Evolutionary conservation across 176 grass and related monocot species (phyloP).

Genomic region (Rhipidocladum racemiflorum): DNA sequence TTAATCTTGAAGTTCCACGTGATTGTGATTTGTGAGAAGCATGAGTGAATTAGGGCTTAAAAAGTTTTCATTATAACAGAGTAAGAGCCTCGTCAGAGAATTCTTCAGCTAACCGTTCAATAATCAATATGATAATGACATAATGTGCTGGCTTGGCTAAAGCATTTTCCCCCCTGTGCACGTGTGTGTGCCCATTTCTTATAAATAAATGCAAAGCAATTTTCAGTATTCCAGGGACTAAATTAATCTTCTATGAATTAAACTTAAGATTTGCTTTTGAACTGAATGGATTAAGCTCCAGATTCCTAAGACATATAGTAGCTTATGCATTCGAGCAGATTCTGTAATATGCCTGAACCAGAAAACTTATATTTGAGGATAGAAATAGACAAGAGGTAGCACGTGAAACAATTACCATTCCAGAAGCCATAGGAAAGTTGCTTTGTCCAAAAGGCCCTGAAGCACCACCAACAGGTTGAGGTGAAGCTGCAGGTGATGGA

Average conservation of each 20-base stretch:
- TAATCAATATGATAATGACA: neutral
- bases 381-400: constrained; percentile 25
- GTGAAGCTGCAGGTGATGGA: constrained; percentile 68
- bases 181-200: neutral
- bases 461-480: constrained; percentile 53
- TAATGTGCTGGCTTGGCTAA: neutral
- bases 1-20: neutral
- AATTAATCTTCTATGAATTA: neutral
- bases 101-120: neutral
- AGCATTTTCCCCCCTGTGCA: neutral
- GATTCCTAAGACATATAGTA: neutral
- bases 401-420: constrained; percentile 54
- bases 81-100: neutral
- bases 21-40: neutral
- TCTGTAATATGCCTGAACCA: neutral
- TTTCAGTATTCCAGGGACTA: neutral
- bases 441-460: constrained; percentile 60
- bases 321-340: neutral
- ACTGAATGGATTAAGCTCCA: constrained; percentile 1
- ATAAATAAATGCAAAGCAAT: neutral
- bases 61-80: neutral
- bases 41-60: neutral
- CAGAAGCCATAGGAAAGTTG: constrained; percentile 57
- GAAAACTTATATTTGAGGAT: constrained; percentile 3
- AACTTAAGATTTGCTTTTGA: neutral